phyloP scores from a whole-genome alignment of 805 yeast genomes.

The Yamadazyma kitorensis region DNA sequence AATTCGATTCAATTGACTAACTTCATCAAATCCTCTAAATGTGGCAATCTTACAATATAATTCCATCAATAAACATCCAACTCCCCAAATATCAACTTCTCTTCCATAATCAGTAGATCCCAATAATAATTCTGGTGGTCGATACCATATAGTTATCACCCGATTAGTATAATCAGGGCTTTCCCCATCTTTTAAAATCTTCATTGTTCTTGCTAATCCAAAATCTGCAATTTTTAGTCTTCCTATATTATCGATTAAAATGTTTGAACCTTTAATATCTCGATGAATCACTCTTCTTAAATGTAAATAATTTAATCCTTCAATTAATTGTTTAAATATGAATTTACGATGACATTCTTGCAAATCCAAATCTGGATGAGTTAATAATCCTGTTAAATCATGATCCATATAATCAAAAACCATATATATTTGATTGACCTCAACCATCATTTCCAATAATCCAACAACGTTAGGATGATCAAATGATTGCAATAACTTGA shows the following conservation, averaged over 20 bases:
- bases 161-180: constrained; percentile 87
- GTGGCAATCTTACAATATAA: constrained; percentile 70
- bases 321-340: constrained; percentile 61
- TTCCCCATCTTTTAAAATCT: constrained; percentile 46
- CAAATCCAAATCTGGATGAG: constrained; percentile 67
- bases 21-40: constrained; percentile 87
- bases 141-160: constrained; percentile 94
- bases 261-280: constrained; percentile 80
- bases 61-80: constrained; percentile 88
- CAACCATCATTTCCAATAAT: constrained; percentile 86
- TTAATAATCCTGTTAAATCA: constrained; percentile 83
- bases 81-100: constrained; percentile 96
- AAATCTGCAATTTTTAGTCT: constrained; percentile 73
- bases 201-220: constrained; percentile 78
- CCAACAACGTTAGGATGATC: constrained; percentile 82
- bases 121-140: constrained; percentile 90
- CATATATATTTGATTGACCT: constrained; percentile 73
- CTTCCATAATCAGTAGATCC: constrained; percentile 90
- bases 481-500: constrained; percentile 76
- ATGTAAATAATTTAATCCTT: constrained; percentile 70
- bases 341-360: constrained; percentile 64
- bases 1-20: constrained; percentile 75
- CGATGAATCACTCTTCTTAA: constrained; percentile 68
- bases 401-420: constrained; percentile 91
- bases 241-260: constrained; percentile 62